phyloP scores from a whole-genome alignment of 2,329 filamentous ascomycete species.

The Fusarium sp. region DNA sequence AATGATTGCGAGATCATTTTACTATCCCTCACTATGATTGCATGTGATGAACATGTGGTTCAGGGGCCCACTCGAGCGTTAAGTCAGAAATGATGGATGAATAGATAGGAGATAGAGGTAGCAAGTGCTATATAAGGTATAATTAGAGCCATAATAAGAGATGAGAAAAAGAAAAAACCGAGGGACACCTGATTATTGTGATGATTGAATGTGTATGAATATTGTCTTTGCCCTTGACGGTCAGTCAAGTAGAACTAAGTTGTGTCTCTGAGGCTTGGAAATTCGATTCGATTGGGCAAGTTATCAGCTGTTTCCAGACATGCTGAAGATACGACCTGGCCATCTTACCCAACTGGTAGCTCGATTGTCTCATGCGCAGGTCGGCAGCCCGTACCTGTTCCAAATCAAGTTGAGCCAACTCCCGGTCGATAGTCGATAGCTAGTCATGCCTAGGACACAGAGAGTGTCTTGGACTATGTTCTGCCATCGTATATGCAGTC shows the following conservation, averaged over 20 bases:
- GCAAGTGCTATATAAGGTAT: background rate
- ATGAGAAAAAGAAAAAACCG: background rate
- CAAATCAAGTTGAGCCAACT: background rate
- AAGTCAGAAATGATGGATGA: background rate
- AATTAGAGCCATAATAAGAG: background rate
- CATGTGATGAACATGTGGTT: background rate
- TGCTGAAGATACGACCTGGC: background rate
- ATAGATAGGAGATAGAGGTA: background rate
- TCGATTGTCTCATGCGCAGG: background rate
- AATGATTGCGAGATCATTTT: background rate
- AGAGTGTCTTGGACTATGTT: background rate
- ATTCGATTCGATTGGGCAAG: background rate
- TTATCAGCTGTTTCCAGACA: background rate
- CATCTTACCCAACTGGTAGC: background rate
- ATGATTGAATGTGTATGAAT: background rate
- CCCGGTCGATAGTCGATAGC: background rate
- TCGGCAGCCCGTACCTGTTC: background rate
- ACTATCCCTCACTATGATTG: background rate
- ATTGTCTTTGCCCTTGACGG: background rate
- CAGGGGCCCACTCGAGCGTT: background rate
- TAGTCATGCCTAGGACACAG: background rate
- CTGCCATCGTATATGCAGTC: background rate
- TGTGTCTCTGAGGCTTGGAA: background rate
- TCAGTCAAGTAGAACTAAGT: background rate
- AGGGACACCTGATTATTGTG: background rate